Evolutionary conservation across 495 filamentous ascomycete species (phyloP), one percentile per base, ranked within the genome.

Genomic region (Neurospora hispaniola): DNA sequence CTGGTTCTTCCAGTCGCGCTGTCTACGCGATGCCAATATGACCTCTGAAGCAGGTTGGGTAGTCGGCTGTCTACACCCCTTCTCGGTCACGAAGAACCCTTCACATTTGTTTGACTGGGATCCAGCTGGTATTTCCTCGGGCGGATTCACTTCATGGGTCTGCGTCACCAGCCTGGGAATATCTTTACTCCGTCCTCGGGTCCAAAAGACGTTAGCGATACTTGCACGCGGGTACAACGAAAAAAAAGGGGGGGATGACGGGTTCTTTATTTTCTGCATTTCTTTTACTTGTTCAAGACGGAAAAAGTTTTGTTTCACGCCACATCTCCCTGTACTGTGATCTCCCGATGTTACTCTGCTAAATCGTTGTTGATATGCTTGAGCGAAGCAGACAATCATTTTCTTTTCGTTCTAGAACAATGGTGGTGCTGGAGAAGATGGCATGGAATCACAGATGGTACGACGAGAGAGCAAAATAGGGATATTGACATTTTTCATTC

Each of bases 11-110:
- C 16, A 42, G 23, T 74, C 69, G 27, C 16, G 42, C 44, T 71
- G 78, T 78, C 74, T 70, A 78, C 78, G 75, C 76, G 69, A 79
- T 70, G 78, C 78, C 72, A 76, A 70, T 73, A 66, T 46, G 73
- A 31, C 54, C 54, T 62, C 54, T 35, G 27, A 31, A 62, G 54
- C 23, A 62, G 54, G 23, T 62, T 35, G 54, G 46, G 27, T 66
- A 66, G 54, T 66, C 54, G 12, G 27, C 54, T 66, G 10, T 16
- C 27, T 2, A 27, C 54, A 27, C 54, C 12, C 27, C 27, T 38
- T 35, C 35, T 66, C 54, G 12, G 27, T 66, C 31, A 14, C 54
- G 54, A 66, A 38, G 27, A 66, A 66, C 54, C 48, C 48, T 59
- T 59, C 20, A 59, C 10, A 3, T 66, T 66, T 35, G 27, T 66